phyloP scores from a whole-genome alignment of 2,329 filamentous ascomycete genomes.

The Elsinoe perseae region DNA sequence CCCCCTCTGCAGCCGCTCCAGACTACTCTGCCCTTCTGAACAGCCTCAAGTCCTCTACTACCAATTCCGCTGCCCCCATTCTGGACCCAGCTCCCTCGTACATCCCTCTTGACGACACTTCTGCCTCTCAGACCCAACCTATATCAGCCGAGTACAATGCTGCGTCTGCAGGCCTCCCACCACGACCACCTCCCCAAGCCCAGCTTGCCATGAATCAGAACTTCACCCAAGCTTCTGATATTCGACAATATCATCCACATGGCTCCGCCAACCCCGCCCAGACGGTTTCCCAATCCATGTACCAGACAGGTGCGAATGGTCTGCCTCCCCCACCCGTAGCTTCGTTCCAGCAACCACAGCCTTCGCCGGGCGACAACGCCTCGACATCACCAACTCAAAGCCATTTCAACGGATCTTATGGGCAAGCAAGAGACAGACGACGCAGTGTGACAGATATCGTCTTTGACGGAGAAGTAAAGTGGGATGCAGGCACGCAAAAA shows the following conservation, averaged over 20 bases:
- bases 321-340: constrained; percentile 20
- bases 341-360: constrained; percentile 19
- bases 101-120: constrained; percentile 25
- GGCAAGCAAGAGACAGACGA: constrained; percentile 25
- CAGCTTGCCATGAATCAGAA: constrained; percentile 42
- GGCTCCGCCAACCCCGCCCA: constrained; percentile 28
- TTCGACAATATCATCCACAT: constrained; percentile 45
- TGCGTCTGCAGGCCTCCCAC: constrained; percentile 38
- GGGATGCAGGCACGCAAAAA: constrained; percentile 53
- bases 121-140: constrained; percentile 17
- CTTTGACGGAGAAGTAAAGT: constrained; percentile 40
- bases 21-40: constrained; percentile 42
- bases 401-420: constrained; percentile 12
- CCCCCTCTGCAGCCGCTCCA: constrained; percentile 28
- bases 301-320: constrained; percentile 18
- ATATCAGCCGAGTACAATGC: constrained; percentile 16
- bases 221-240: constrained; percentile 42
- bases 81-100: constrained; percentile 29
- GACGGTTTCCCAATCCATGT: background rate
- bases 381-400: constrained; percentile 7
- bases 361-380: background rate
- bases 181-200: constrained; percentile 43
- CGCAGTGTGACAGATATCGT: constrained; percentile 27
- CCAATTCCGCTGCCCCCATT: constrained; percentile 25
- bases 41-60: constrained; percentile 31